Base-by-base conservation (phyloP, 2,329 filamentous ascomycete species). In the Cladosporium sp. region DNA sequence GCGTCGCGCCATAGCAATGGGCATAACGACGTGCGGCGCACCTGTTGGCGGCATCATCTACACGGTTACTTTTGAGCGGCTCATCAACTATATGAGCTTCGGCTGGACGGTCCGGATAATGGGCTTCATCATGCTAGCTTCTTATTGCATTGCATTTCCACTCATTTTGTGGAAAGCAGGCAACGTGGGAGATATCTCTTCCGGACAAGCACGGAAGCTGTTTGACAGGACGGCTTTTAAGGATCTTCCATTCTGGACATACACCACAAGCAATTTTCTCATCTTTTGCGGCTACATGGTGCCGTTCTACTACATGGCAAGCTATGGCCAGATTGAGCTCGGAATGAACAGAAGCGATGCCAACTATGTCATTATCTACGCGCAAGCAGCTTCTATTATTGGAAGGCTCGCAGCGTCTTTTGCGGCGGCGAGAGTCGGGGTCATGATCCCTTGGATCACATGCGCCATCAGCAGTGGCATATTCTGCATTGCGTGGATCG, bases 1-100 rank as follows among this genome's bases (percentile, higher is more conserved):
- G n/a, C 84, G 84, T n/a, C 81, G 85, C 4, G 83, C 82, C 0
- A 77, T 89, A 2, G 88, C 88, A 0, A 80, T 90, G 21, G 86
- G 86, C 0, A 80, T 89, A 11, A 82, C 81, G 16, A 86, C 87
- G 0, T 84, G 83, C 0, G 89, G 89, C 0, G 85, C 85, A 14
- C 84, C 83, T 0, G 84, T 85, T 0, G 89, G 89, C 0, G 87
- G 88, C 0, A 77, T 90, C 13, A 80, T 90, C 3, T 88, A 88
- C 0, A 81, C 85, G 1, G 73, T 82, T 36, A 76, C 81, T 39
- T 80, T 80, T 25, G 71, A 79, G 32, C 83, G 86, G 60, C 76
- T 89, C 14, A 78, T 89, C 4, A 83, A 85, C 0, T 78, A 76
- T 8, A 77, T 89, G 5, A 88, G 88, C 0, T 90, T 89, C 71